A percentile compares a stretch with the other conserved stretches of the same genome.
Evolutionary conservation across 805 yeast genomes (phyloP).

Genomic region (Nakazawaea ernobii): DNA sequence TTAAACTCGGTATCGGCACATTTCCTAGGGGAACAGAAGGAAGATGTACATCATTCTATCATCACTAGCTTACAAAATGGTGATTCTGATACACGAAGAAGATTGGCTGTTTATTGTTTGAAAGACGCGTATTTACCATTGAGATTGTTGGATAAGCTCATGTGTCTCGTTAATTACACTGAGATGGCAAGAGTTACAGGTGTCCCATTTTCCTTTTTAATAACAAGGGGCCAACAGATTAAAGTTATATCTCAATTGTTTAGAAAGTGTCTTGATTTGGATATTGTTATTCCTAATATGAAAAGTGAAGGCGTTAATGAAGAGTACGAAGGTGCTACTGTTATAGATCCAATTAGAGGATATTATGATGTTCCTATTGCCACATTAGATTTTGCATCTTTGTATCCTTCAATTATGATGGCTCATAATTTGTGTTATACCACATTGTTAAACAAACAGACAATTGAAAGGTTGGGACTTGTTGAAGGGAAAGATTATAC

Average conservation of each 20-base stretch:
- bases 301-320: conserved; percentile 75
- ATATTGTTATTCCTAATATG: conserved; percentile 87
- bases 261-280: conserved; percentile 83
- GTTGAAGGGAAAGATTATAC: conserved; percentile 74
- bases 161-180: conserved; percentile 95
- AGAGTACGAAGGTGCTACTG: conserved; percentile 99
- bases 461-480: conserved; percentile 60
- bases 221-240: conserved; percentile 94
- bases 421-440: conserved; percentile 97
- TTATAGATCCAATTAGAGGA: conserved; percentile 93
- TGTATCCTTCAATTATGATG: conserved; percentile 98
- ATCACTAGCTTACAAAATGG: conserved; percentile 95
- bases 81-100: conserved; percentile 82
- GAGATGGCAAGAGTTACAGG: conserved; percentile 99
- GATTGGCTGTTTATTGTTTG: conserved; percentile 94
- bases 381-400: conserved; percentile 92
- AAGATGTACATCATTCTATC: conserved; percentile 96
- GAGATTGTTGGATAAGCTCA: conserved; percentile 81
- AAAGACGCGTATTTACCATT: conserved; percentile 94
- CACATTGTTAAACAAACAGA: conserved; percentile 65
- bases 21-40: conserved; percentile 92
- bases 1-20: conserved; percentile 93
- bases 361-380: conserved; percentile 97
- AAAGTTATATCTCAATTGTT: conserved; percentile 94
- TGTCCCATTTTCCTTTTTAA: conserved; percentile 86